Percentiles rank a stretch among this genome's conserved stretches.
These are phyloP conservation scores for Camelina neglecta DNA, from an alignment of 345 rosid species.

Conservation along the genomic window DNA sequence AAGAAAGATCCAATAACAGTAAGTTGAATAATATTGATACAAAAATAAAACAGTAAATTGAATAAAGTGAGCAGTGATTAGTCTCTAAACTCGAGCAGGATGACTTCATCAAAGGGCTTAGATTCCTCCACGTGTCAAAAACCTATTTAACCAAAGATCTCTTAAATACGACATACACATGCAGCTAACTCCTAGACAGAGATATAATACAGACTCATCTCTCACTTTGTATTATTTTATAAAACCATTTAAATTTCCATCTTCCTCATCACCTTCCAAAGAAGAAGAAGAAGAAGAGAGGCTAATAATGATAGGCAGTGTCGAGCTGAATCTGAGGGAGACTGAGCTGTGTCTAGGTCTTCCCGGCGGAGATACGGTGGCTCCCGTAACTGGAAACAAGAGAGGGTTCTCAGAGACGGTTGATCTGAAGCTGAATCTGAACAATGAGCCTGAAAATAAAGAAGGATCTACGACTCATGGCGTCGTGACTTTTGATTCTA, in stretches of 20 bases:
- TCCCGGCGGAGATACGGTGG: slow-evolving; percentile 55
- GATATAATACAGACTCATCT: slow-evolving; percentile 37
- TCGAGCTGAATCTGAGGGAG: slow-evolving; percentile 59
- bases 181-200: slow-evolving; percentile 42
- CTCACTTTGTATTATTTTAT: slow-evolving; percentile 41
- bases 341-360: slow-evolving; percentile 87
- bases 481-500: slow-evolving; percentile 35
- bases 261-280: slow-evolving; percentile 38
- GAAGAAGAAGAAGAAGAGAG: slow-evolving; percentile 31
- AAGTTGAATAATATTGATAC: not conserved
- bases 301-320: slow-evolving; percentile 38
- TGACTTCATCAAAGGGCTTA: slow-evolving; percentile 32
- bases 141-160: slow-evolving; percentile 26
- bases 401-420: slow-evolving; percentile 78
- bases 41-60: not conserved
- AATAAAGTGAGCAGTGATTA: not conserved
- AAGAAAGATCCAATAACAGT: slow-evolving; percentile 28
- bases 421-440: slow-evolving; percentile 77
- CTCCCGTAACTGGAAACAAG: slow-evolving; percentile 53
- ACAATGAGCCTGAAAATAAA: slow-evolving; percentile 43
- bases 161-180: slow-evolving; percentile 47
- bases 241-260: slow-evolving; percentile 27
- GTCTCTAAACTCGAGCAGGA: slow-evolving; percentile 9
- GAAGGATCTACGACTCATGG: slow-evolving; percentile 32
- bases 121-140: slow-evolving; percentile 40